These are phyloP conservation scores for Candida xyloterini DNA, from an alignment of 805 yeast species.

Conservation along the genomic window DNA sequence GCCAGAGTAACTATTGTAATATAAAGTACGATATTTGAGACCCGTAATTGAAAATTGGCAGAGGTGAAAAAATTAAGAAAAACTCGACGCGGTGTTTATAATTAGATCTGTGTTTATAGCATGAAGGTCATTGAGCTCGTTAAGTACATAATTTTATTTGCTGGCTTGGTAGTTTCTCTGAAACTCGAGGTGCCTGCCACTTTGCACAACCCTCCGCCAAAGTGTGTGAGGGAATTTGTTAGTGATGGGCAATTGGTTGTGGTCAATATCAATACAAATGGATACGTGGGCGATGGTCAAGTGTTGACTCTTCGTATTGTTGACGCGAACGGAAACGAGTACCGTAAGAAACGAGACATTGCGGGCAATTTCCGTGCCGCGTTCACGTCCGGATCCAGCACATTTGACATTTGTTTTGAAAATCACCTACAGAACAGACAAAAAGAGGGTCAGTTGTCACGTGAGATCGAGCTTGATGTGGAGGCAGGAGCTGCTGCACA, in stretches of 20 bases:
- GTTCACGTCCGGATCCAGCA: constrained; percentile 77
- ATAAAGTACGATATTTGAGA: background rate
- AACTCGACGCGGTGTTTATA: constrained; percentile 12
- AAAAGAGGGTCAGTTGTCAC: constrained; percentile 42
- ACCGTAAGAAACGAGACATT: constrained; percentile 72
- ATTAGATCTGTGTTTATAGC: constrained; percentile 7
- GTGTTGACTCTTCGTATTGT: constrained; percentile 60
- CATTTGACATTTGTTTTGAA: constrained; percentile 88
- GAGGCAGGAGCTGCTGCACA: constrained; percentile 97
- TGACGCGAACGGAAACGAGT: constrained; percentile 84
- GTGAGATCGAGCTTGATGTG: constrained; percentile 85
- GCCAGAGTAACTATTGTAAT: constrained; percentile 11
- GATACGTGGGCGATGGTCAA: constrained; percentile 86
- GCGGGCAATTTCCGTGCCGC: constrained; percentile 71
- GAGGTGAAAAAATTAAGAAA: constrained; percentile 2
- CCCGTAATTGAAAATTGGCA: constrained; percentile 7
- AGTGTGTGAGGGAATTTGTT: constrained; percentile 92
- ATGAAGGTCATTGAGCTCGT: constrained; percentile 7
- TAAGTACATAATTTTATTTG: constrained; percentile 4
- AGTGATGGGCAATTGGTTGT: constrained; percentile 83
- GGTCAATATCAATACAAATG: constrained; percentile 71
- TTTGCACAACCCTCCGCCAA: constrained; percentile 41
- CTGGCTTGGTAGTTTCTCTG: constrained; percentile 18
- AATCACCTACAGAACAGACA: constrained; percentile 47
- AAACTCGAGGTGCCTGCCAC: constrained; percentile 34